phyloP scores from a whole-genome alignment of 768 basidiomycete genomes.

The Calocera viscosa region DNA sequence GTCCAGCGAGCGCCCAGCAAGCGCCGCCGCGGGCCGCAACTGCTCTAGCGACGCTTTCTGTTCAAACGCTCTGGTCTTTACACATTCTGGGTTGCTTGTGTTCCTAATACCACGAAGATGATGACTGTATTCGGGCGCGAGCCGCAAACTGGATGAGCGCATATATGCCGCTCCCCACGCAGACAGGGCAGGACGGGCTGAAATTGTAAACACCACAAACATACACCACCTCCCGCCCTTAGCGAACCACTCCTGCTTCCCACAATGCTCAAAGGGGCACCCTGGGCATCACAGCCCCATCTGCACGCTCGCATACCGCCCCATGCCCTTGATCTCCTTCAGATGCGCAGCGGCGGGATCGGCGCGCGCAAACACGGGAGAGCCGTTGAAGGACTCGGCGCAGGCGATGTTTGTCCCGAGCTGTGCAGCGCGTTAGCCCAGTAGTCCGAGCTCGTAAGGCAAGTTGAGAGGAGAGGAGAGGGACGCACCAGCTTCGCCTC shows the following conservation, averaged over 20 bases:
- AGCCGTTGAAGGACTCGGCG: slow-evolving; percentile 85
- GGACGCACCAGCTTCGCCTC: slow-evolving; percentile 74
- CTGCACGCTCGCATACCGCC: slow-evolving; percentile 60
- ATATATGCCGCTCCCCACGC: neutral
- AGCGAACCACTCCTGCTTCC: slow-evolving; percentile 82
- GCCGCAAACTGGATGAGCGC: neutral
- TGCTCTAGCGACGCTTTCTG: too few relatives aligned
- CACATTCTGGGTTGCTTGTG: too few relatives aligned
- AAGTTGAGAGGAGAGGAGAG: neutral
- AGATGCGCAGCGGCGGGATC: slow-evolving; percentile 80
- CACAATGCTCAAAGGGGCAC: slow-evolving; percentile 81
- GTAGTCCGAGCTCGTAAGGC: too few relatives aligned
- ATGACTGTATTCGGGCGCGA: too few relatives aligned
- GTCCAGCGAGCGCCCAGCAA: too few relatives aligned
- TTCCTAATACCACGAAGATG: too few relatives aligned
- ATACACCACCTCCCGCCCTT: slow-evolving; percentile 43
- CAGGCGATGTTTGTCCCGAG: slow-evolving; percentile 83
- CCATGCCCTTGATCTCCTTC: slow-evolving; percentile 45
- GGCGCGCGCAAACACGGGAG: slow-evolving; percentile 89
- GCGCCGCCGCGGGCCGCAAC: too few relatives aligned
- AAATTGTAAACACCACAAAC: too few relatives aligned
- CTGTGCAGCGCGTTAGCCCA: too few relatives aligned
- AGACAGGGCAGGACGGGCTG: neutral
- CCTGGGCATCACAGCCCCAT: slow-evolving; percentile 83
- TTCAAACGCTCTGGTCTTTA: too few relatives aligned